Percentiles rank a stretch among this genome's conserved stretches.
These are phyloP conservation scores for Hondaea fermentalgiana DNA, from an alignment of 108 stramenopile species.

Conservation along the genomic window DNA sequence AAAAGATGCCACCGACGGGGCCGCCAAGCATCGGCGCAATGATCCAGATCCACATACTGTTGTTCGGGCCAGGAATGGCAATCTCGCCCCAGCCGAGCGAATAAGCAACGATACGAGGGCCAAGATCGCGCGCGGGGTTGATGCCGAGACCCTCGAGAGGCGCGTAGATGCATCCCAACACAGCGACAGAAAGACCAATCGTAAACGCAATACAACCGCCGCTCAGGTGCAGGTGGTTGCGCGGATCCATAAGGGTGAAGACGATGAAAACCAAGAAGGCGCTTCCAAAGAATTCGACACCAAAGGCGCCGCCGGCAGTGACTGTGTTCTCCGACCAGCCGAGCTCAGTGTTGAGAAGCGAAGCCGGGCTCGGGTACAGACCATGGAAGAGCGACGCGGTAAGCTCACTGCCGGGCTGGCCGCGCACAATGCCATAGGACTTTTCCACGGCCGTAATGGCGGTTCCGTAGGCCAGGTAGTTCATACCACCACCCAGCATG, in stretches of 20 bases:
- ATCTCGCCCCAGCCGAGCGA: slow-evolving; percentile 50
- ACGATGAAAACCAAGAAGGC: slow-evolving; percentile 45
- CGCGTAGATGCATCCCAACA: slow-evolving; percentile 39
- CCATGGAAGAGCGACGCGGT: neutral
- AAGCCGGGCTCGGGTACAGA: neutral
- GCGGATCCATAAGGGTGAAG: slow-evolving; percentile 47
- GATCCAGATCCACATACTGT: neutral
- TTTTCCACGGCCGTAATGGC: slow-evolving; percentile 39
- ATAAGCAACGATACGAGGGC: slow-evolving; percentile 53
- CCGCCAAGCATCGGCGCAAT: neutral
- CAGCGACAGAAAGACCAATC: slow-evolving; percentile 49
- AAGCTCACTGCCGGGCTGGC: neutral
- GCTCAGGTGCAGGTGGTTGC: slow-evolving; percentile 32
- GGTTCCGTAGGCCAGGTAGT: slow-evolving; percentile 33
- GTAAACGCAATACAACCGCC: slow-evolving; percentile 35
- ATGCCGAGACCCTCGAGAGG: slow-evolving; percentile 55
- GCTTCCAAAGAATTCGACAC: slow-evolving; percentile 48
- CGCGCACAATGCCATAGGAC: slow-evolving; percentile 20
- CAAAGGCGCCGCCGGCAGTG: slow-evolving; percentile 25
- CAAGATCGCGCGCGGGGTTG: slow-evolving; percentile 62
- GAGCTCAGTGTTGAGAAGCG: neutral
- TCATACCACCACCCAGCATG: slow-evolving; percentile 34
- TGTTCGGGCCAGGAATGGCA: slow-evolving; percentile 7
- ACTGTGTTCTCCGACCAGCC: neutral
- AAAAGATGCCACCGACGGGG: neutral